Conservation (phyloP, 495 filamentous ascomycete species). For the Aspergillus olivimuriae region DNA sequence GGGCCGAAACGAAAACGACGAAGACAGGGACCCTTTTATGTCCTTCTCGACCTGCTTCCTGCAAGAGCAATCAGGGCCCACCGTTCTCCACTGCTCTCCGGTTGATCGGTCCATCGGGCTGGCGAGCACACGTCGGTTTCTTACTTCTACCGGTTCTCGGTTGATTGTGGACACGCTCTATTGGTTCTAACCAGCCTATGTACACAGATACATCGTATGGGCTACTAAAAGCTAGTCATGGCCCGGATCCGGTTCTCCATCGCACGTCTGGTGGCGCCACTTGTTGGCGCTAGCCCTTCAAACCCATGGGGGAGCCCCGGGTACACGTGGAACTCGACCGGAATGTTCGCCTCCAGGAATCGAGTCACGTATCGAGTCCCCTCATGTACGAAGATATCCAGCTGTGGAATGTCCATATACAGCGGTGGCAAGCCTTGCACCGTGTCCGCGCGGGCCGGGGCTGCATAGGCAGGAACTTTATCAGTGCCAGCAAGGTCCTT, state of each 20-base stretch:
- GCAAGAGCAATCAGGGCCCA: no score
- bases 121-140: no score
- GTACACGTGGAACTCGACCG: conserved; percentile 24
- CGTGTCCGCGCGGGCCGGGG: conserved; percentile 15
- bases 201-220: background rate
- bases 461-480: conserved; percentile 15
- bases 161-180: no score
- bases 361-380: conserved; percentile 15
- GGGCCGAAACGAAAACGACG: no score
- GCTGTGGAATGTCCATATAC: conserved; percentile 19
- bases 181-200: background rate
- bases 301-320: conserved; percentile 24
- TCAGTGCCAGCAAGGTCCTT: conserved; percentile 10
- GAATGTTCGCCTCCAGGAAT: conserved; percentile 16
- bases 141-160: no score
- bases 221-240: background rate
- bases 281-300: conserved; percentile 4
- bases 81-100: no score
- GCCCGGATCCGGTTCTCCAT: background rate
- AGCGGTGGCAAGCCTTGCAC: conserved; percentile 20
- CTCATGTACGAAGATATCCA: conserved; percentile 25
- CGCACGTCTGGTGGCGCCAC: background rate
- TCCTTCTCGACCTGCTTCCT: no score
- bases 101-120: no score
- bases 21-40: no score